Conservation (phyloP, 2,329 filamentous ascomycete species). For the Fusarium liriodendri region DNA sequence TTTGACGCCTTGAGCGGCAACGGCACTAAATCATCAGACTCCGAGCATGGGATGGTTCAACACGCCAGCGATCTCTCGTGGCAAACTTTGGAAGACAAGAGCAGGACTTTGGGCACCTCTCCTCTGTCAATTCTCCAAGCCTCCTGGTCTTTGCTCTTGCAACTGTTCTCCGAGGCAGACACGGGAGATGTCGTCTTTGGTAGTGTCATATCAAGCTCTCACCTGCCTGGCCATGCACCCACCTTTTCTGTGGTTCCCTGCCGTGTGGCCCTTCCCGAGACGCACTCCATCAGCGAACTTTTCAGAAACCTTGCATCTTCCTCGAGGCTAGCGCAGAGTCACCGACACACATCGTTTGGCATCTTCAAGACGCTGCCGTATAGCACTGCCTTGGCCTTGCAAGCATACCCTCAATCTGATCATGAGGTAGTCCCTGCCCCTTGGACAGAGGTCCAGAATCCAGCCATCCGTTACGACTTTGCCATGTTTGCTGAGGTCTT, state of each 20-base stretch:
- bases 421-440: neutral
- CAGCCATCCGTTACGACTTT: constrained; percentile 29
- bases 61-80: neutral
- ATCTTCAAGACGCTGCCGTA: constrained; percentile 25
- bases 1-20: constrained; percentile 20
- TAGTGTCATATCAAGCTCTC: constrained; percentile 9
- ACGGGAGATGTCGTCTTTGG: constrained; percentile 11
- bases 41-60: constrained; percentile 10
- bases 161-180: constrained; percentile 10
- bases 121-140: constrained; percentile 10
- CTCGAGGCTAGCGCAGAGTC: constrained; percentile 8
- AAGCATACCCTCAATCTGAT: constrained; percentile 2
- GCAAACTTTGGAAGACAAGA: constrained; percentile 1
- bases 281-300: neutral
- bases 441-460: constrained; percentile 12
- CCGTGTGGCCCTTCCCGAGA: neutral
- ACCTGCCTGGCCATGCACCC: neutral
- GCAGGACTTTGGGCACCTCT: constrained; percentile 6
- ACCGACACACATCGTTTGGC: constrained; percentile 10
- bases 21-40: neutral
- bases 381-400: constrained; percentile 21
- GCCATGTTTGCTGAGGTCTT: constrained; percentile 26
- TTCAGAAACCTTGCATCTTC: neutral
- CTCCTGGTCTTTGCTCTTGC: constrained; percentile 15
- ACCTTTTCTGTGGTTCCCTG: constrained; percentile 26